A percentile compares a stretch with the other conserved stretches of the same genome.
Conservation (phyloP, 257 asterid genomes). For the Salvia rosmarinus region DNA sequence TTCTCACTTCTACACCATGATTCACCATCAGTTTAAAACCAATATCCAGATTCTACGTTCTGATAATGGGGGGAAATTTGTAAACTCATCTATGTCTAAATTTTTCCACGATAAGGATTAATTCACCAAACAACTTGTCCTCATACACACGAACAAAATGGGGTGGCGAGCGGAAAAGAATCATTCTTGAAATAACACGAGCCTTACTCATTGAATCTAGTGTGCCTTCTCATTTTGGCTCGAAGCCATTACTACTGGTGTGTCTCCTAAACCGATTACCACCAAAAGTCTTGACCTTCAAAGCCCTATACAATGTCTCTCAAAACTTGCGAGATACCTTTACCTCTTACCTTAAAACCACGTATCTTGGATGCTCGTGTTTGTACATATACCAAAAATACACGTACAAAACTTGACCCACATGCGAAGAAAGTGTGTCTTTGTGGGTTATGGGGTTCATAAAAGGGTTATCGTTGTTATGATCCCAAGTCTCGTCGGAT, state of each 20-base stretch:
- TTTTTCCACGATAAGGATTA: too few relatives aligned
- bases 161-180: too few relatives aligned
- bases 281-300: background rate
- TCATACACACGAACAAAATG: too few relatives aligned
- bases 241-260: background rate
- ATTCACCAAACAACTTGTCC: too few relatives aligned
- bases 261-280: background rate
- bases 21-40: too few relatives aligned
- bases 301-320: background rate
- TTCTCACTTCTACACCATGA: too few relatives aligned
- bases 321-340: background rate
- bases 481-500: background rate
- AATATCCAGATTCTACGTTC: too few relatives aligned
- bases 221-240: background rate
- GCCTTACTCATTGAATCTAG: too few relatives aligned
- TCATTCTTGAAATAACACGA: too few relatives aligned
- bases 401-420: background rate
- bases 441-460: background rate
- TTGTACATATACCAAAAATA: background rate
- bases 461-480: background rate
- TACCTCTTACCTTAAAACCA: background rate
- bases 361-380: background rate
- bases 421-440: background rate
- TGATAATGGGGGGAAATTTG: too few relatives aligned
- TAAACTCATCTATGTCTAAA: too few relatives aligned